phyloP scores from a whole-genome alignment of 2,329 filamentous ascomycete genomes.

The Fonsecaea multimorphosa region DNA sequence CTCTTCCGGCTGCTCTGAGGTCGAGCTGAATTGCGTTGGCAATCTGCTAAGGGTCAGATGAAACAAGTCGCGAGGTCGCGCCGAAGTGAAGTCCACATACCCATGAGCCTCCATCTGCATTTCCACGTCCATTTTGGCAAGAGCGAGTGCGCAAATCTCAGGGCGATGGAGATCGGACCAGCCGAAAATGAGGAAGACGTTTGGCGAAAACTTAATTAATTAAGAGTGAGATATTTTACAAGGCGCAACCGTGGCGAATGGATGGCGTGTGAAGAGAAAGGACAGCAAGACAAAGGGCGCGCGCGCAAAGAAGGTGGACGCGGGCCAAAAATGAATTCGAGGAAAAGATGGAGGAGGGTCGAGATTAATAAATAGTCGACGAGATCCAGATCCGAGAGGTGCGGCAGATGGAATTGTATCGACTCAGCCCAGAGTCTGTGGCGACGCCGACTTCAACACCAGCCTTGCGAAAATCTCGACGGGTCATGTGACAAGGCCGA shows the following conservation, averaged over 20 bases:
- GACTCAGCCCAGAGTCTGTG: constrained; percentile 36
- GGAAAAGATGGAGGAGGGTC: not conserved
- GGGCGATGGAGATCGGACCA: constrained; percentile 32
- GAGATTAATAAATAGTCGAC: constrained; percentile 27
- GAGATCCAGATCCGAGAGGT: not conserved
- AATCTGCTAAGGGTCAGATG: constrained; percentile 34
- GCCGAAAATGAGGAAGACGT: constrained; percentile 24
- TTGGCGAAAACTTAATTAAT: constrained; percentile 30
- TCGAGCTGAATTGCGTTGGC: constrained; percentile 37
- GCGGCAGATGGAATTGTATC: constrained; percentile 28
- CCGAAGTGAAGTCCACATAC: constrained; percentile 29
- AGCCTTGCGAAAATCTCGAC: constrained; percentile 22
- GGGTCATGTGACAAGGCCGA: constrained; percentile 29
- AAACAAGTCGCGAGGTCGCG: not conserved
- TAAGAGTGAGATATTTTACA: constrained; percentile 31
- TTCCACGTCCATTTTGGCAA: constrained; percentile 39
- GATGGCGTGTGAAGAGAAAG: constrained; percentile 17
- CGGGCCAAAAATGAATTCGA: not conserved
- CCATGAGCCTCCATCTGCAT: constrained; percentile 39
- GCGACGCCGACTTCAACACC: constrained; percentile 33
- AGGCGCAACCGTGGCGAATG: constrained; percentile 21
- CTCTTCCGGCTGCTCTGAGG: constrained; percentile 35
- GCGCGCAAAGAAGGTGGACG: constrained; percentile 9
- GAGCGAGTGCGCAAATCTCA: constrained; percentile 12
- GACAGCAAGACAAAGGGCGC: constrained; percentile 23